Base-by-base conservation (phyloP, 352 stramenopile genomes). In the Phytophthora podocarpi region DNA sequence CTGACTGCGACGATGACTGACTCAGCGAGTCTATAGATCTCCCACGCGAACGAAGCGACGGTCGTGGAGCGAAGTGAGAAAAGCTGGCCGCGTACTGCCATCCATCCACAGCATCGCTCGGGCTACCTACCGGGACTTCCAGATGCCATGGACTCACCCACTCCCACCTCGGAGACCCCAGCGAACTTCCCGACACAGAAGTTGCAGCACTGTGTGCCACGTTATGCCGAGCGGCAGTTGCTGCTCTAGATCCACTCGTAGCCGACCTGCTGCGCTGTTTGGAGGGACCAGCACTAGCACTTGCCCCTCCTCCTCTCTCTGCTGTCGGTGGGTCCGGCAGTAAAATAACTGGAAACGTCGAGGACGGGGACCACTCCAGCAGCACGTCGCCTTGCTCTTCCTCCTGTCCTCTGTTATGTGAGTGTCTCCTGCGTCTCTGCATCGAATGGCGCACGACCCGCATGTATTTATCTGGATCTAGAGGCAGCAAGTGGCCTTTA, bases 61-160 rank as follows among this genome's bases (percentile, higher is more conserved):
- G 63, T 20, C 66, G 52, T 39, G 59, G 74, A 18, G 20, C 27
- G 28, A 92, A 82, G 2, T 92, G 68, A 18, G 74, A 76, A 41
- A 92, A 92, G 39, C 76, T 83, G 11, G 74, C 72, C 2, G 78
- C 75, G 53, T 90, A 92, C 39, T 80, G 68, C 83, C 83, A 92
- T 8, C 83, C 83, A 41, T 90, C 78, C 7, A 57, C 51, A 0
- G 69, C 48, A 24, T 87, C 73, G 1, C 32, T 37, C 4, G 56
- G 42, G 3, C 21, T 66, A 13, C 68, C 58, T 1, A 31, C 1
- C 1, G 63, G 55, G 2, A 65, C 27, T 54, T 89, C 76, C 5
- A 92, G 59, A 45, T 89, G 78, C 83, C 83, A 92, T 9, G 83
- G 83, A 78, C 77, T 88, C 21, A 78, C 74, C 83, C 83, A 92